Evolutionary conservation across 176 grass and related monocot genomes (phyloP).

Genomic region (Areca catechu): DNA sequence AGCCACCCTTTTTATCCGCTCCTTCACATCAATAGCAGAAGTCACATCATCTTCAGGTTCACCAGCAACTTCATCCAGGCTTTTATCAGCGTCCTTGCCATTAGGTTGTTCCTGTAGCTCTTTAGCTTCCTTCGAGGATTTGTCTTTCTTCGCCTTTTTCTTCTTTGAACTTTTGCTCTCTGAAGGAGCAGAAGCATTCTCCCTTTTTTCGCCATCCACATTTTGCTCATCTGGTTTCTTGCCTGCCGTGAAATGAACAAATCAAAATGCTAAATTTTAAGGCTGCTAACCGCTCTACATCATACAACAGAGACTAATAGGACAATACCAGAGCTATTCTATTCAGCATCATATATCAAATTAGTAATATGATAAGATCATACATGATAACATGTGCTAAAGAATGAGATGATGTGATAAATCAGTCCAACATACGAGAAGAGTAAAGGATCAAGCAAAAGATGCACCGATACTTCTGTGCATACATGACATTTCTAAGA

Average conservation of each 20-base stretch:
- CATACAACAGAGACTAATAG: no score
- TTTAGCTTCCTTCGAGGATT: conserved; percentile 51
- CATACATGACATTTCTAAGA: no score
- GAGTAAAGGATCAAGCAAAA: no score
- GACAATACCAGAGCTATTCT: no score
- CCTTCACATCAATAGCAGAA: conserved; percentile 3
- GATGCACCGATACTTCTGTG: no score
- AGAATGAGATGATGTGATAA: no score
- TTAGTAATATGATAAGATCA: no score
- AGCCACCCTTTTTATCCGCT: conserved; percentile 11
- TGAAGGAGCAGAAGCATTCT: conserved; percentile 31
- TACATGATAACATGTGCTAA: no score
- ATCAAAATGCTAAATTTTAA: no score
- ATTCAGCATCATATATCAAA: no score
- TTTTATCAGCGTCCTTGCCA: conserved; percentile 30
- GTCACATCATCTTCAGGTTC: conserved; percentile 47
- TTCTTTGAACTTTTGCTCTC: conserved; percentile 87
- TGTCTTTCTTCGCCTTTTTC: conserved; percentile 91
- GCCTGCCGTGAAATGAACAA: conserved; percentile 23
- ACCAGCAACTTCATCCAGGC: conserved; percentile 24
- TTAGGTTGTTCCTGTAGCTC: conserved; percentile 43
- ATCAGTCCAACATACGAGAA: no score
- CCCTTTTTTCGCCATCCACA: conserved; percentile 62
- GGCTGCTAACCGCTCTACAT: no score
- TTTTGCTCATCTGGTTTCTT: conserved; percentile 42